Evolutionary conservation across 1,139 yeast species (phyloP).

Genomic region (Magnusiomyces magnusii): DNA sequence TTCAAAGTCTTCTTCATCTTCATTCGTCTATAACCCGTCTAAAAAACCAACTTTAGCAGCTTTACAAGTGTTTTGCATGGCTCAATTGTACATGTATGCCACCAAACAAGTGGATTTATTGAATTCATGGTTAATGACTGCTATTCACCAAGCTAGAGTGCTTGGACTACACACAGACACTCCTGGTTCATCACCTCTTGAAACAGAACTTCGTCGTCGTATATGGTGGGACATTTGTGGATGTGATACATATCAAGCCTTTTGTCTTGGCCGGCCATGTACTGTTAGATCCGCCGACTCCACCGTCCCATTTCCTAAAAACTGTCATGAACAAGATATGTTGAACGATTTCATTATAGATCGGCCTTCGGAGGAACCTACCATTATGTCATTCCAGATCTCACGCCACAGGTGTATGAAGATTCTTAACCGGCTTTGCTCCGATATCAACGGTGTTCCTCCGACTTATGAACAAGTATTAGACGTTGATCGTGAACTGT

Average conservation of each 20-base stretch:
- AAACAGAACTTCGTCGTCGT: conserved; percentile 30
- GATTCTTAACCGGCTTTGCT: conserved; percentile 25
- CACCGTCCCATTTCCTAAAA: conserved; percentile 30
- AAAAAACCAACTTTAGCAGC: conserved; percentile 21
- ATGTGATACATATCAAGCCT: conserved; percentile 30
- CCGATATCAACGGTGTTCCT: conserved; percentile 9
- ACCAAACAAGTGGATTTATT: conserved; percentile 28
- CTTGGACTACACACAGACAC: conserved; percentile 27
- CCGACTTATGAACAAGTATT: conserved; percentile 22
- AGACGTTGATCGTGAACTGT: conserved; percentile 26
- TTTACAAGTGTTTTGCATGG: conserved; percentile 29
- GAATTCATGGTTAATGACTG: conserved; percentile 24
- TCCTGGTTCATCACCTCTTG: conserved; percentile 24
- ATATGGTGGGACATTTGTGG: conserved; percentile 35
- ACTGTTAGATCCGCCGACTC: conserved; percentile 25
- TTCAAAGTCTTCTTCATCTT: neutral
- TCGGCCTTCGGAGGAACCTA: conserved; percentile 22
- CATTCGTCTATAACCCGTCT: conserved; percentile 11
- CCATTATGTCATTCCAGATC: conserved; percentile 28
- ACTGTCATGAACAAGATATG: conserved; percentile 29
- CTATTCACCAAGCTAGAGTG: conserved; percentile 25
- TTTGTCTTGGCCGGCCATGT: conserved; percentile 29
- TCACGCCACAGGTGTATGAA: conserved; percentile 27
- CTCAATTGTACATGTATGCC: conserved; percentile 31
- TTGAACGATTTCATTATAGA: conserved; percentile 19